Conservation (phyloP, 179 eudicot genomes). For the Heliamphora pulchella region DNA sequence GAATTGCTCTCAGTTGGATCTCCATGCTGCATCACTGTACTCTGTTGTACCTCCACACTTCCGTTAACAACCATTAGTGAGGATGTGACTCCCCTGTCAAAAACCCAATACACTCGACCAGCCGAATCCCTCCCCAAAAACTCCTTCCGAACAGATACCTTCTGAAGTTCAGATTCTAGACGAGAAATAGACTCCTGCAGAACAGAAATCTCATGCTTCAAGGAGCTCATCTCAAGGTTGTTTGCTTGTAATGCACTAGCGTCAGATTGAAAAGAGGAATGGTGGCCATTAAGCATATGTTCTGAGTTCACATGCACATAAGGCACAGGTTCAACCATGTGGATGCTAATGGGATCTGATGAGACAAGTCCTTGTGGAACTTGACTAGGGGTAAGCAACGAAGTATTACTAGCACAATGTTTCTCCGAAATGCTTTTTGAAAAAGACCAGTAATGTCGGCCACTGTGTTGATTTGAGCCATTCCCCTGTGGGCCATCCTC, state of each 20-base stretch:
- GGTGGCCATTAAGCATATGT: conserved; percentile 3
- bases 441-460: conserved; percentile 7
- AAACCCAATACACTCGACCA: conserved; percentile 73
- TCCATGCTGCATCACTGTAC: conserved; percentile 16
- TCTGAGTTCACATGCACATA: conserved; percentile 5
- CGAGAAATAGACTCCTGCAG: conserved; percentile 51
- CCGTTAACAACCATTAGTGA: conserved; percentile 43
- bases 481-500: conserved; percentile 16
- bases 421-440: conserved; percentile 17
- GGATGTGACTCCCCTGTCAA: conserved; percentile 35
- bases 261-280: conserved; percentile 17
- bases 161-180: conserved; percentile 50
- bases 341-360: background rate
- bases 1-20: conserved; percentile 2
- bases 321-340: conserved; percentile 19
- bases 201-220: conserved; percentile 43
- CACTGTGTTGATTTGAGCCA: conserved; percentile 11
- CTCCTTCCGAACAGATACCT: conserved; percentile 60
- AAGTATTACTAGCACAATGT: background rate
- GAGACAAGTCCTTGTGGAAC: conserved; percentile 11
- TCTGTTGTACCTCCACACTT: conserved; percentile 26
- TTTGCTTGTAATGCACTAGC: conserved; percentile 30
- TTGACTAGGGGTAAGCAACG: conserved; percentile 5
- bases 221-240: conserved; percentile 29
- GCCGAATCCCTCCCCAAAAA: conserved; percentile 68